A percentile compares a stretch with the other conserved stretches of the same genome.
phyloP scores from a whole-genome alignment of 2,329 filamentous ascomycete genomes.

The Ophiostoma sp. region DNA sequence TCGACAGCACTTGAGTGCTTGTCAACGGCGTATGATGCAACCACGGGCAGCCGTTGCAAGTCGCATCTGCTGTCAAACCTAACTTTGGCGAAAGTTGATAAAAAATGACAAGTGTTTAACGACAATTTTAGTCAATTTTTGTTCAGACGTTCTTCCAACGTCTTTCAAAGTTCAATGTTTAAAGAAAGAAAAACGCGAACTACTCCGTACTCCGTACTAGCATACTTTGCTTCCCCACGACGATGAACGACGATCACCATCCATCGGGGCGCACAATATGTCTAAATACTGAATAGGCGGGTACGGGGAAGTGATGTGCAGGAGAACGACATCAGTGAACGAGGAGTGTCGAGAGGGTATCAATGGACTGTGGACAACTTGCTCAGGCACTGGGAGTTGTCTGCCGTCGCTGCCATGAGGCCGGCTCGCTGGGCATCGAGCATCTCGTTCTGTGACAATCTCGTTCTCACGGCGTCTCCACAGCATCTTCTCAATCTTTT shows the following conservation, averaged over 20 bases:
- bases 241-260: not conserved
- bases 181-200: not conserved
- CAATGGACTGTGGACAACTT: not conserved
- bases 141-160: not conserved
- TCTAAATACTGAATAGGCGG: not conserved
- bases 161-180: not conserved
- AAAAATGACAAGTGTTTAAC: not conserved
- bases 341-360: not conserved
- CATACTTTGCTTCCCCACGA: not conserved
- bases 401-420: not conserved
- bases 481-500: not conserved
- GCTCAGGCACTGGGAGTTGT: not conserved
- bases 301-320: not conserved
- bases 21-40: not conserved
- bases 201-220: no score
- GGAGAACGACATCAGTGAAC: not conserved
- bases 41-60: not conserved
- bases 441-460: not conserved
- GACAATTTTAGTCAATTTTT: not conserved
- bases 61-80: not conserved
- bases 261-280: conserved; percentile 10
- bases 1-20: not conserved
- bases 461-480: not conserved
- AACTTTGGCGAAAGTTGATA: not conserved
- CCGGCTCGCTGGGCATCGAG: no score